Evolutionary conservation across 2,329 filamentous ascomycete genomes (phyloP), one percentile per base, ranked within the genome.

Genomic region (Rutstroemia sp.): DNA sequence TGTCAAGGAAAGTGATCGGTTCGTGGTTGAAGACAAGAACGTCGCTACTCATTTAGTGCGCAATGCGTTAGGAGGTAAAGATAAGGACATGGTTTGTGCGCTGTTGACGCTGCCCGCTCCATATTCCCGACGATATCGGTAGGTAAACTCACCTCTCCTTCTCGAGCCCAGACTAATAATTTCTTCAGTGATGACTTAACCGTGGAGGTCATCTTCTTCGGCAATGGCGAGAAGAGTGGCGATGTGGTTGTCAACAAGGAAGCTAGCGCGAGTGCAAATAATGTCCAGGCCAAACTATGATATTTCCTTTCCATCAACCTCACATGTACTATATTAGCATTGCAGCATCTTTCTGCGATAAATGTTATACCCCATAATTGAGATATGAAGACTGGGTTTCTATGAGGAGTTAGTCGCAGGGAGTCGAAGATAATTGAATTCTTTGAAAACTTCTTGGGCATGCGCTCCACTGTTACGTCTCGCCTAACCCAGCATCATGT

Each of bases 171-270:
- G 37, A 38, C 59, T 63, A 49, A 63, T 42, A 51, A 16, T 27
- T 52, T 34, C 14, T 53, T 63, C 59, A 92, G 90, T 64, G 94
- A 99, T 70, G 94, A 99, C 70, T 75, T 99, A 61, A 99, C 94
- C 0, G 92, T 99, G 16, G 90, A 99, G 72, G 94, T 99, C 59
- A 95, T 99, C 68, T 99, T 99, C 79, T 99, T 99, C 67, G 94
- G 94, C 59, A 83, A 95, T 64, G 83, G 86, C 38, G 77, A 85
- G 53, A 85, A 85, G 70, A 87, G 80, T 30, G 91, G 92, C 38
- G 86, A 87, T 61, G 87, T 97, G 5, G 81, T 86, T 5, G 71
- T 95, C 57, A 99, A 97, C 72, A 78, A 86, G 62, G 92, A 96
- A 67, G 94, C 94, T 1, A 95, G 86, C 59, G 89, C 87, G 44